Evolutionary conservation across 2,329 filamentous ascomycete species (phyloP), one percentile per base, ranked within the genome.

Genomic region (Knufia fluminis): DNA sequence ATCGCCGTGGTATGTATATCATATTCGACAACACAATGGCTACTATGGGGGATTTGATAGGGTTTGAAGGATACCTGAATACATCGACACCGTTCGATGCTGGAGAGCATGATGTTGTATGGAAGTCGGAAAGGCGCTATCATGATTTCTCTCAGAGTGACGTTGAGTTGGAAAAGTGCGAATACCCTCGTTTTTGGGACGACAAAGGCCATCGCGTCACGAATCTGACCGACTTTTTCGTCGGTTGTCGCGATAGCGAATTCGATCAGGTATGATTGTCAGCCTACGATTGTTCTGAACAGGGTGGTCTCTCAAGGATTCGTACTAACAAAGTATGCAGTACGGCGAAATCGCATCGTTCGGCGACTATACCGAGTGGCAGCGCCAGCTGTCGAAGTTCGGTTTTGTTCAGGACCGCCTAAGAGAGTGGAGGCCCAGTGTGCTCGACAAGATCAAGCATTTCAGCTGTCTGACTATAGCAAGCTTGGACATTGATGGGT

Each of bases 401-500:
- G 74, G 74, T 46, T 73, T 69, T 35, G 75, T 78, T 1, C 76
- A 79, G 59, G 76, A 79, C 61, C 73, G 76, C 51, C 66, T 79
- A 2, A 68, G 76, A 40, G 75, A 77, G 40, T 79, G 76, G 76
- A 58, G 66, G 14, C 69, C 72, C 1, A 66, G 68, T 4, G 75
- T 78, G 0, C 61, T 70, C 8, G 66, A 70, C 47, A 76, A 75
- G 54, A 67, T 79, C 56, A 69, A 73, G 54, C 69, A 70, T 46
- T 75, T 77, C 54, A 75, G 74, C 1, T 79, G 76, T 62, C 72
- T 79, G 59, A 65, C 71, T 31, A 74, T 79, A 48, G 60, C 66
- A 20, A 72, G 68, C 57, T 62, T 79, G 17, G 76, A 79, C 54
- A 71, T 79, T 45, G 76, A 79, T 56, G 76, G 75, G 1, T 77